Conservation (phyloP, 352 stramenopile species). For the Aphanomyces stellatus region DNA sequence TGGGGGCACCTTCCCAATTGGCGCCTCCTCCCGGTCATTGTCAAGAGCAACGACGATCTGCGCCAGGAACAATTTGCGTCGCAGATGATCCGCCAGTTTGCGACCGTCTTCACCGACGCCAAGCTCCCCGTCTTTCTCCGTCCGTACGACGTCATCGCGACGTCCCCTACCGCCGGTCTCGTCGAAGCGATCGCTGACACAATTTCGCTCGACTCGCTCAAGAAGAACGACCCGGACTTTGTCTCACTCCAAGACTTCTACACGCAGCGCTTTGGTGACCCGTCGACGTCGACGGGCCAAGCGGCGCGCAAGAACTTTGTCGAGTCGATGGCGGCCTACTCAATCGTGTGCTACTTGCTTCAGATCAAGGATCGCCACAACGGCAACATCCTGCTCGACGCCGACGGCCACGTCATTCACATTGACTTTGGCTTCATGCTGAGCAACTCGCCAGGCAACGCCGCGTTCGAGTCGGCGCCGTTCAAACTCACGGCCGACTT, state of each 20-base stretch:
- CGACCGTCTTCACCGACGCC: conserved; percentile 90
- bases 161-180: conserved; percentile 87
- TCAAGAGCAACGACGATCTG: conserved; percentile 98
- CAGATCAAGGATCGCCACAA: conserved; percentile 98
- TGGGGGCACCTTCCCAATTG: conserved; percentile 79
- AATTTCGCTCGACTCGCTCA: conserved; percentile 97
- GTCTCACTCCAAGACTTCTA: conserved; percentile 92
- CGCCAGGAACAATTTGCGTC: conserved; percentile 96
- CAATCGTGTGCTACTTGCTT: conserved; percentile 94
- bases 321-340: conserved; percentile 81
- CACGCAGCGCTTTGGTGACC: conserved; percentile 84
- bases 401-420: conserved; percentile 94
- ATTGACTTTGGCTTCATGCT: conserved; percentile 97
- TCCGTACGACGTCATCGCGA: conserved; percentile 96
- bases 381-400: conserved; percentile 95
- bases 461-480: conserved; percentile 92
- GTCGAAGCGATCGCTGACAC: conserved; percentile 96
- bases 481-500: conserved; percentile 98
- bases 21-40: conserved; percentile 91
- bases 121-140: conserved; percentile 92
- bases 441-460: conserved; percentile 88
- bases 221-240: conserved; percentile 92
- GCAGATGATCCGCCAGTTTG: conserved; percentile 94
- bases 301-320: conserved; percentile 83
- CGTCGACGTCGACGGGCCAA: conserved; percentile 56